Evolutionary conservation across 2,329 filamentous ascomycete species (phyloP).

Genomic region (Pseudocercospora eumusae): DNA sequence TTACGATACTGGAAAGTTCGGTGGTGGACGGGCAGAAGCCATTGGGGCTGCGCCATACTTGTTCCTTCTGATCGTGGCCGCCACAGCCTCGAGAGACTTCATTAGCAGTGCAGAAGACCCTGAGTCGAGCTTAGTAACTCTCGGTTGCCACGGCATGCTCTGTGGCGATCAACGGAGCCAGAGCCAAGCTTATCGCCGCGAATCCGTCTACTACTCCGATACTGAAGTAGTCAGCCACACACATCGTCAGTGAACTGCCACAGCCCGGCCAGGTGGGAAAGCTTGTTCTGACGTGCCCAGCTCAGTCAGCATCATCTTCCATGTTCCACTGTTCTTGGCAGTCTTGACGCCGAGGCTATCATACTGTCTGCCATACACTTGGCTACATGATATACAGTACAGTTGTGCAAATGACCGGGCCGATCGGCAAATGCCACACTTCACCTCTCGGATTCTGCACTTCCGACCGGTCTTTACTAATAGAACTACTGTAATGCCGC

Average conservation of each 20-base stretch:
- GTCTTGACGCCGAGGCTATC: conserved; percentile 1
- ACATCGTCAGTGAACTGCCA: conserved; percentile 15
- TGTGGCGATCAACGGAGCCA: neutral
- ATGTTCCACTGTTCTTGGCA: conserved; percentile 11
- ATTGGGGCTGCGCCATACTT: conserved; percentile 24
- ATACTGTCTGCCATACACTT: neutral
- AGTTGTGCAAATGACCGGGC: neutral
- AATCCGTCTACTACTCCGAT: too few species aligned
- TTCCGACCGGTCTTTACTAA: neutral
- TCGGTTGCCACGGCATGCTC: conserved; percentile 30
- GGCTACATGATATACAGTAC: neutral
- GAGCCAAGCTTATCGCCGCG: neutral
- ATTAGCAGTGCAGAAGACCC: conserved; percentile 17
- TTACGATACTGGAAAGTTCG: conserved; percentile 25
- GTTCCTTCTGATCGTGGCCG: conserved; percentile 19
- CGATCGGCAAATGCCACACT: neutral
- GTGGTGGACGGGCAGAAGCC: conserved; percentile 16
- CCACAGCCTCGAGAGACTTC: conserved; percentile 20
- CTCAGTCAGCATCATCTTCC: neutral
- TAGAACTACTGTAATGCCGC: too few species aligned
- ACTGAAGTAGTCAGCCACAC: too few species aligned
- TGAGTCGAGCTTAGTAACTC: conserved; percentile 14
- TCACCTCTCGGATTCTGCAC: conserved; percentile 1
- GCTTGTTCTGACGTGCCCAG: conserved; percentile 16
- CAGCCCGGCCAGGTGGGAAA: conserved; percentile 9